A percentile compares a stretch with the other conserved stretches of the same genome.
These are phyloP conservation scores for Ambrosiella xylebori DNA, from an alignment of 2,329 filamentous ascomycete species.

Conservation along the genomic window DNA sequence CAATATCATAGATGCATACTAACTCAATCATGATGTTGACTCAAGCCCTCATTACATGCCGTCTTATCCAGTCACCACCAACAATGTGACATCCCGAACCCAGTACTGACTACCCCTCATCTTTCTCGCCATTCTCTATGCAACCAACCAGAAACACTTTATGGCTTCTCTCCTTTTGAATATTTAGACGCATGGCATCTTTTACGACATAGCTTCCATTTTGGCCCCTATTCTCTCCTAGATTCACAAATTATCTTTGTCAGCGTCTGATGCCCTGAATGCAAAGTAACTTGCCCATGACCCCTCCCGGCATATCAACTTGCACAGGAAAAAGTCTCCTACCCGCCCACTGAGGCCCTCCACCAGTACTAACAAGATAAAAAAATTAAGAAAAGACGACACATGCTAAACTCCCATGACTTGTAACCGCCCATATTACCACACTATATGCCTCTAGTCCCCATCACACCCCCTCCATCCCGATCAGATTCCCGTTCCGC, in stretches of 20 bases:
- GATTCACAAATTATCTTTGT: background rate
- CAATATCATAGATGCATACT: no score
- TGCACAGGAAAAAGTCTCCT: background rate
- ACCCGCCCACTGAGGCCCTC: background rate
- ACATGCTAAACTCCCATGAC: no score
- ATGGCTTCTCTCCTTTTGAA: background rate
- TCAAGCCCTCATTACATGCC: background rate
- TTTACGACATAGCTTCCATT: background rate
- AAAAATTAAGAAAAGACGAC: no score
- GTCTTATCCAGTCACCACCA: background rate
- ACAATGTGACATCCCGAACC: background rate
- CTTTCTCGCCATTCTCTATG: background rate
- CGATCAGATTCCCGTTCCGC: no score
- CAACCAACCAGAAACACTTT: background rate
- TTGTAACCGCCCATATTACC: no score
- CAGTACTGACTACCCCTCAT: background rate
- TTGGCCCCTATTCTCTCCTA: background rate
- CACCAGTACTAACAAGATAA: background rate
- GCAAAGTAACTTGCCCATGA: background rate
- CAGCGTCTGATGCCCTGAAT: background rate
- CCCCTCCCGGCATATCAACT: background rate
- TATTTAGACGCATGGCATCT: background rate
- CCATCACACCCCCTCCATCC: no score
- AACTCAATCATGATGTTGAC: no score
- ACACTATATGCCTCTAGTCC: no score